Evolutionary conservation across 2,329 filamentous ascomycete genomes (phyloP).

Genomic region (Nectriaceae sp.): DNA sequence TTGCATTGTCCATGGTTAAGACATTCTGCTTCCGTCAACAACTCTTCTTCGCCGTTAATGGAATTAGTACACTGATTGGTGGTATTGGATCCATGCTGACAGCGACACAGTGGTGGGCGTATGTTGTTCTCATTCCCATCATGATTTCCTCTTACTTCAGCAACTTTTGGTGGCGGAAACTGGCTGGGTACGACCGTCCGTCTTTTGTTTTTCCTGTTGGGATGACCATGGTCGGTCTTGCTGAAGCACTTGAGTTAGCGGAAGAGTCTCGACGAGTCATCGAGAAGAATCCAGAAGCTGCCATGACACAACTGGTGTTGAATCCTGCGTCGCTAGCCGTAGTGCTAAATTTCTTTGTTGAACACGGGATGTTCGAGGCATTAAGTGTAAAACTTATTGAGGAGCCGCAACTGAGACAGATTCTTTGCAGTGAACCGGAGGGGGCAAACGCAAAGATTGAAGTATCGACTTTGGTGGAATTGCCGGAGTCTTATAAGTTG

Average conservation of each 20-base stretch:
- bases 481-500: too few relatives aligned
- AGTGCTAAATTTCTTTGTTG: constrained; percentile 11
- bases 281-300: constrained; percentile 3
- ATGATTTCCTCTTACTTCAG: constrained; percentile 46
- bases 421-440: too few relatives aligned
- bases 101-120: constrained; percentile 53
- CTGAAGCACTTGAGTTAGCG: constrained; percentile 12
- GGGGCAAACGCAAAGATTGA: too few relatives aligned
- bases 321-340: background rate
- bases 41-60: constrained; percentile 46
- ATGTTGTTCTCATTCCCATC: constrained; percentile 52
- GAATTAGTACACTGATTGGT: constrained; percentile 47
- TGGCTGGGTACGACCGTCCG: constrained; percentile 44
- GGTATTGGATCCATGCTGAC: constrained; percentile 53
- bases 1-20: constrained; percentile 34
- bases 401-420: background rate
- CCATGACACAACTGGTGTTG: constrained; percentile 5
- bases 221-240: constrained; percentile 4
- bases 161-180: constrained; percentile 50
- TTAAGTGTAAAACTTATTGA: constrained; percentile 13
- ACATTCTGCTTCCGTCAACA: constrained; percentile 45
- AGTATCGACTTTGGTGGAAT: too few relatives aligned
- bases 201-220: constrained; percentile 1
- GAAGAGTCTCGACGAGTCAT: constrained; percentile 9
- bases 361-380: constrained; percentile 20